Conservation (phyloP, 2,329 filamentous ascomycete species). For the Epichloe sibirici region DNA sequence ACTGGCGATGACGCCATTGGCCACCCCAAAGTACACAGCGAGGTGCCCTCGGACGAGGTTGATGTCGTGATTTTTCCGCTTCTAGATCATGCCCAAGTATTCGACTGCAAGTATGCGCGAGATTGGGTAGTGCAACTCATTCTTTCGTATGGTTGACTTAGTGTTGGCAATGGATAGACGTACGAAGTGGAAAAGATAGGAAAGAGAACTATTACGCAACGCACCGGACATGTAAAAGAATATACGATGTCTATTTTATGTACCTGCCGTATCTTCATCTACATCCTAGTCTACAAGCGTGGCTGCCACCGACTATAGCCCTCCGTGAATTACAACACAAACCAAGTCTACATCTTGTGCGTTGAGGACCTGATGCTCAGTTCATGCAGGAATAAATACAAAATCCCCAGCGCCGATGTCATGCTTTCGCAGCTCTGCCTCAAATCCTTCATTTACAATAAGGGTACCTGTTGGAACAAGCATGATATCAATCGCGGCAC, state of each 20-base stretch:
- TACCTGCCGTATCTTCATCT: slow-evolving; percentile 19
- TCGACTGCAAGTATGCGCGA: slow-evolving; percentile 26
- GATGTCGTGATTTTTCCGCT: slow-evolving; percentile 48
- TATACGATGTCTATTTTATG: slow-evolving; percentile 1
- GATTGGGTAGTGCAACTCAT: slow-evolving; percentile 19
- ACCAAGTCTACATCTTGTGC: slow-evolving; percentile 47
- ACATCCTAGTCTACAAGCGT: slow-evolving; percentile 52
- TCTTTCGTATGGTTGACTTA: slow-evolving; percentile 12
- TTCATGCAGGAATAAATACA: slow-evolving; percentile 56
- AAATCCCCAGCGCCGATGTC: slow-evolving; percentile 53
- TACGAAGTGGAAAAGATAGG: neutral
- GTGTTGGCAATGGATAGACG: neutral
- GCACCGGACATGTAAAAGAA: neutral
- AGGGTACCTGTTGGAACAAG: no score
- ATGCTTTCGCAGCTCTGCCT: slow-evolving; percentile 38
- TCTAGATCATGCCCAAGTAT: slow-evolving; percentile 53
- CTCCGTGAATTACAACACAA: slow-evolving; percentile 55
- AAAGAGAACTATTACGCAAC: neutral
- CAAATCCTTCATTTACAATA: slow-evolving; percentile 43
- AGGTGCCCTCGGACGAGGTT: slow-evolving; percentile 18
- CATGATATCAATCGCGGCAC: no score
- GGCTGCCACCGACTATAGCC: slow-evolving; percentile 46
- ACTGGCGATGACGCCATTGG: slow-evolving; percentile 8
- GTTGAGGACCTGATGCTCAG: slow-evolving; percentile 60
- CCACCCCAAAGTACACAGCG: slow-evolving; percentile 8